A percentile compares a stretch with the other conserved stretches of the same genome.
Conservation (phyloP, 2,329 filamentous ascomycete genomes). For the Furcasterigmium sp. region DNA sequence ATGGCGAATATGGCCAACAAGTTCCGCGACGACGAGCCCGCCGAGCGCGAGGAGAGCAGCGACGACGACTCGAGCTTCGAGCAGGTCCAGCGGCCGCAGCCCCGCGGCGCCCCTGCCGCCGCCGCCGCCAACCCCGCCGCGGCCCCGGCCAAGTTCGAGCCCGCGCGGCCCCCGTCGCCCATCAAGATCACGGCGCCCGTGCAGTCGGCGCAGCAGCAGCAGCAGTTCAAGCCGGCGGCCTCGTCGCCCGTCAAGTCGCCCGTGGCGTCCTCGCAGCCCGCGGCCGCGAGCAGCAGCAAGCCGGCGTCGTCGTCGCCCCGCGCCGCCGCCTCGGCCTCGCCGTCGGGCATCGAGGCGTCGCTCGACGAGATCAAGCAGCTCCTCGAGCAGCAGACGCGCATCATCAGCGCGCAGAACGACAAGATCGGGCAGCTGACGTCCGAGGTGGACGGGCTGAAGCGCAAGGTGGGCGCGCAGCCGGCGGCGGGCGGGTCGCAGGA, state of each 20-base stretch:
- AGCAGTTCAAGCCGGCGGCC: conserved; percentile 12
- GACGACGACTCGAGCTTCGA: conserved; percentile 80
- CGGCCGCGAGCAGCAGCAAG: conserved; percentile 6
- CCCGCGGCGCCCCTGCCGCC: conserved; percentile 42
- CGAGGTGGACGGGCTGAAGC: conserved; percentile 79
- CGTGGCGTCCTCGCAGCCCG: conserved; percentile 7
- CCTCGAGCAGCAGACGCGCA: conserved; percentile 70
- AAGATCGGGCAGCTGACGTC: conserved; percentile 65
- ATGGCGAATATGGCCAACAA: conserved; percentile 82
- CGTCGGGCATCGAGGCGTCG: conserved; percentile 51
- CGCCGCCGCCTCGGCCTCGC: conserved; percentile 21
- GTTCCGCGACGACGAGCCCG: conserved; percentile 69
- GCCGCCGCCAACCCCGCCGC: conserved; percentile 20
- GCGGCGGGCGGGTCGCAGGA: conserved; percentile 43
- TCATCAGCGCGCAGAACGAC: conserved; percentile 71
- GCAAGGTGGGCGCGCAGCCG: conserved; percentile 56
- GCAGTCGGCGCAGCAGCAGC: too few species aligned
- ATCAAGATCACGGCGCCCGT: conserved; percentile 29
- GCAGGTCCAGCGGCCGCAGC: conserved; percentile 70
- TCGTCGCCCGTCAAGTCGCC: conserved; percentile 22
- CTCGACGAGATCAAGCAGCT: conserved; percentile 73
- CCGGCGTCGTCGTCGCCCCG: conserved; percentile 11
- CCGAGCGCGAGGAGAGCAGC: conserved; percentile 53
- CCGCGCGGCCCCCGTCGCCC: conserved; percentile 38
- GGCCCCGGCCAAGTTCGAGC: conserved; percentile 29